Evolutionary conservation across 768 basidiomycete species (phyloP), one percentile per base, ranked within the genome.

Genomic region (Psilocybe tampanensis): DNA sequence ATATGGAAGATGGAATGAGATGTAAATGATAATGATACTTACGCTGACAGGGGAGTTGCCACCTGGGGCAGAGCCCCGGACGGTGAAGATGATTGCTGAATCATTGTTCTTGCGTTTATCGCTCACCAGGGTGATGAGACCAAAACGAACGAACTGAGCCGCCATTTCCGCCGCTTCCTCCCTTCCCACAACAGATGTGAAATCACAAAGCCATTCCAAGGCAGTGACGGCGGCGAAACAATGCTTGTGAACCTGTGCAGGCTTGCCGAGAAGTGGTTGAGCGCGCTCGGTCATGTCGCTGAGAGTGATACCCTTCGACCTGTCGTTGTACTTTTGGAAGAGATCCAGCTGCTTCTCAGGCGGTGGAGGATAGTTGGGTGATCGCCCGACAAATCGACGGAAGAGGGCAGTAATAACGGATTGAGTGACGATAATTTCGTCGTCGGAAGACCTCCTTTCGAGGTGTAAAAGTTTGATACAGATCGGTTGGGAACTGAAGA

Each of bases 91-190:
- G 75, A 94, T 92, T 19, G 92, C 92, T 23, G 92, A 92, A 66
- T 94, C 92, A 60, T 92, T 93, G 66, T 89, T 91, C 76, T 92
- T 93, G 62, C 92, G 82, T 79, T 91, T 94, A 72, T 94, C 92
- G 76, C 89, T 91, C 59, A 96, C 93, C 42, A 98, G 79, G 2
- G 77, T 75, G 72, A 99, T 90, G 60, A 96, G 86, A 39, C 94
- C 92, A 66, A 95, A 97, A 51, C 97, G 88, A 44, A 98, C 95
- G 66, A 98, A 98, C 70, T 98, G 97, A 3, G 95, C 97, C 2
- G 93, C 90, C 86, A 98, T 91, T 78, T 99, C 97, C 11, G 94
- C 93, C 0, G 94, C 95, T 72, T 98, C 97, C 67, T 99, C 97
- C 51, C 93, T 80, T 21, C 95, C 95, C 32, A 95, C 93, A 32